Base-by-base conservation (phyloP, 2,329 filamentous ascomycete species). In the Aureobasidium sp. region DNA sequence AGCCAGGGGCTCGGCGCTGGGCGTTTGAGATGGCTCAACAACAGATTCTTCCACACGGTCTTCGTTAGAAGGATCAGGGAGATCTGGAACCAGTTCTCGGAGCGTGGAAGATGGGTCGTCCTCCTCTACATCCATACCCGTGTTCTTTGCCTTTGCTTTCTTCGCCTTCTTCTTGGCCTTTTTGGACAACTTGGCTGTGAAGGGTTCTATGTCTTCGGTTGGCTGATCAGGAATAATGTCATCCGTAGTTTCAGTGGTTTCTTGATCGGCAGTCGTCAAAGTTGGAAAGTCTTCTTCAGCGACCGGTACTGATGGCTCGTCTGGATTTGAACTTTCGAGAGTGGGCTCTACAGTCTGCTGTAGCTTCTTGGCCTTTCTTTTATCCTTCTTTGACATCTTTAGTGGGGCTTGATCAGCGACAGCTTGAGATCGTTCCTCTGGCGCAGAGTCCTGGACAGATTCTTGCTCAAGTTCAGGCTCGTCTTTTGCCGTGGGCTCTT, bases 301-400 rank as follows among this genome's bases (percentile, higher is more conserved):
- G 32, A 11, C 10, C 7, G 36, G 54, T 2, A 6, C 13, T 9
- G 34, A 3, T 16, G 30, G 3, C 2, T 25, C 53, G n/a, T 2
- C 2, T 10, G n/a, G 3, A 21, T 42, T 27, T 6, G 34, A 2
- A 9, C 34, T 27, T 6, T n/a, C 55, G 3, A 25, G 16, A 6
- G 27, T n/a, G 8, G n/a, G 16, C 8, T 39, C 55, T 7, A 25
- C 29, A 11, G 25, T 8, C 27, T 41, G 51, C 21, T 59, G 50
- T 30, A 21, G 5, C 48, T 67, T 67, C 62, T 66, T 69, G 2
- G 68, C 69, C 63, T 78, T 77, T 53, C 75, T 75, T 67, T 76
- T 77, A 32, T 75, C 73, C 54, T 77, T 78, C 68, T 77, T 77
- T 36, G 73, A 71, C 62, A 68, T 68, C 64, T 74, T 74, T 32